A percentile compares a stretch with the other conserved stretches of the same genome.
phyloP scores from a whole-genome alignment of 352 stramenopile genomes.

The Thalassiosira mediterranea region DNA sequence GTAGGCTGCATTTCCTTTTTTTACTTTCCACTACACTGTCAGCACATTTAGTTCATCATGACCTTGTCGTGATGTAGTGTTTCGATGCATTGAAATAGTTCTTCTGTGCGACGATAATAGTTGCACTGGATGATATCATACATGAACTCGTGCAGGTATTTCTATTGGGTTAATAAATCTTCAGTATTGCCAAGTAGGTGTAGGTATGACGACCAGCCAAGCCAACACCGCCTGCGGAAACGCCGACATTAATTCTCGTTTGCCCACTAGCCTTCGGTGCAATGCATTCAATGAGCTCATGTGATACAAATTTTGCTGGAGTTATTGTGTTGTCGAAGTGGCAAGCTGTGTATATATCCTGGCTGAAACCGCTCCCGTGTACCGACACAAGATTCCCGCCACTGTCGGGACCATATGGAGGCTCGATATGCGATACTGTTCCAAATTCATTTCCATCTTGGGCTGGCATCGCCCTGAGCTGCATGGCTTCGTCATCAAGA shows the following conservation, averaged over 20 bases:
- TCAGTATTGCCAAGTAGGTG: not conserved
- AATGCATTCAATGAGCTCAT: slow-evolving; percentile 25
- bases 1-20: no score
- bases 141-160: no score
- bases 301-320: slow-evolving; percentile 14
- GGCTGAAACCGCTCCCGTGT: slow-evolving; percentile 9
- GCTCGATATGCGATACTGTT: slow-evolving; percentile 15
- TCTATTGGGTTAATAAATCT: no score
- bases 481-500: slow-evolving; percentile 28
- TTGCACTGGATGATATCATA: no score
- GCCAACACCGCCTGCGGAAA: not conserved
- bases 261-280: slow-evolving; percentile 4
- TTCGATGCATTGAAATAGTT: no score
- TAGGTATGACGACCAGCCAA: slow-evolving; percentile 2
- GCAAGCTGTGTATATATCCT: slow-evolving; percentile 8
- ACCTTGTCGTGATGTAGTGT: no score
- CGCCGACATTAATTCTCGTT: slow-evolving; percentile 2
- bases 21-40: no score
- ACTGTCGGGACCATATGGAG: slow-evolving; percentile 16
- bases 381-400: slow-evolving; percentile 17
- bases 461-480: not conserved
- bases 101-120: no score
- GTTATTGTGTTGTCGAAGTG: slow-evolving; percentile 10
- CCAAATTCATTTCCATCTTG: not conserved
- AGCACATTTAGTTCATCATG: no score